Evolutionary conservation across 768 basidiomycete genomes (phyloP).

Genomic region (Leucocoprinus birnbaumii): DNA sequence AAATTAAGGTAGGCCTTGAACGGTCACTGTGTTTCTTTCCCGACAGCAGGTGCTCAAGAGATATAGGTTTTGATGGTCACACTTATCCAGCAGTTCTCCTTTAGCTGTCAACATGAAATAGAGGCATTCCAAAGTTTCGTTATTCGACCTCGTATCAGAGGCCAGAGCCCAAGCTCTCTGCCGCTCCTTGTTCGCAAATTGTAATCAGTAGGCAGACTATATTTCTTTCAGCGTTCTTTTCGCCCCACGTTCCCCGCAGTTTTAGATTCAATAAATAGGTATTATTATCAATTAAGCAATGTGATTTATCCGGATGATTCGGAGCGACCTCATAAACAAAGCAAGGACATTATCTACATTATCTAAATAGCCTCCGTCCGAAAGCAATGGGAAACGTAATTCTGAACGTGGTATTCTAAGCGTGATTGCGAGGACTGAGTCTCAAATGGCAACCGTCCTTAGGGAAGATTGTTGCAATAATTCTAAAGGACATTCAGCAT

Average conservation of each 20-base stretch:
- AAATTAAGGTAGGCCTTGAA: constrained; percentile 50
- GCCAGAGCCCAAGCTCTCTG: constrained; percentile 51
- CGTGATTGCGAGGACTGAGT: constrained; percentile 56
- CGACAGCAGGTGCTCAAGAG: not conserved
- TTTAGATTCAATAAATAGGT: not conserved
- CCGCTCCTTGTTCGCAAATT: constrained; percentile 47
- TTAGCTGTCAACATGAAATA: constrained; percentile 47
- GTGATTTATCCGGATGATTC: no score
- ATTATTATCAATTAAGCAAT: no score
- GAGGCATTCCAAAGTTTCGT: constrained; percentile 68
- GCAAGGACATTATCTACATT: no score
- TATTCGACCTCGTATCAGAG: constrained; percentile 54
- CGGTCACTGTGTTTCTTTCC: not conserved
- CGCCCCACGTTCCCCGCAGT: no score
- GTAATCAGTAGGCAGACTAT: constrained; percentile 20
- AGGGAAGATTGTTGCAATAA: constrained; percentile 97
- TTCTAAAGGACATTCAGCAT: constrained; percentile 38
- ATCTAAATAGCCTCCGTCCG: not conserved
- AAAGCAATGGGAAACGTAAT: not conserved
- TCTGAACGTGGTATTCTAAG: constrained; percentile 4
- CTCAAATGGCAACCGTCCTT: constrained; percentile 86
- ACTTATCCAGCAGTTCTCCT: constrained; percentile 53
- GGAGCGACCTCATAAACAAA: no score
- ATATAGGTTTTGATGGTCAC: constrained; percentile 38
- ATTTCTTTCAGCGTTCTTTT: not conserved